Base-by-base conservation (phyloP, 805 yeast genomes). In the Candida caryicola region DNA sequence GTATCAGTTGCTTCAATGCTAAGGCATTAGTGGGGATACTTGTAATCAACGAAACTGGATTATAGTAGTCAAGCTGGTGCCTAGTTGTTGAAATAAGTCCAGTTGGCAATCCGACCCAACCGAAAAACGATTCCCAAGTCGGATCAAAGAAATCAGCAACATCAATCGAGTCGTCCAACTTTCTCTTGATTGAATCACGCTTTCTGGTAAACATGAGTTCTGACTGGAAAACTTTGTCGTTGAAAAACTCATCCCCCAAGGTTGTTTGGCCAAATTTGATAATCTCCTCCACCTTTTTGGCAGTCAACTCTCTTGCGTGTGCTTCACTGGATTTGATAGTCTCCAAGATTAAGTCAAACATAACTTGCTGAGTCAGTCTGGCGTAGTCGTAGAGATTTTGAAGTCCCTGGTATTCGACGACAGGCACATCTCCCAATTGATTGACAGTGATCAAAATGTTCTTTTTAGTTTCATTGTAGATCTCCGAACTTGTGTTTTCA, bases 121-220 rank as follows among this genome's bases (percentile, higher is more conserved):
- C 47, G 33, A 79, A 54, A 41, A 82, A 74, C 3, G 83, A 76
- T 28, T 81, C 84, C 44, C 79, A 57, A 0, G 84, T 73, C 4
- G 95, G 86, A 48, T 90, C 95, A 53, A 90, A 69, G 49, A 89
- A 81, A 62, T 93, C 97, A n/a, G 69, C 37, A 4, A 85, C 29
- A 9, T 82, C 77, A 17, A 91, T 70, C 15, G 76, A 73, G 17
- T 77, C 77, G 33, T 76, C 70, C 18, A 90, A 66, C 28, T 74
- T 71, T 45, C 82, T 76, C 25, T 76, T 69, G 23, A 81, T 60
- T 4, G 73, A 59, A 51, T 93, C 96, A 28, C 73, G 76, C 40
- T 73, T 73, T 48, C 88, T 79, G 2, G 88, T 77, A 52, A 89
- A 91, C 98, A 93, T 93, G 28, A 84, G 73, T 19, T 79, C 81